phyloP scores from a whole-genome alignment of 2,329 filamentous ascomycete species.

The Fragosphaeria purpurea region DNA sequence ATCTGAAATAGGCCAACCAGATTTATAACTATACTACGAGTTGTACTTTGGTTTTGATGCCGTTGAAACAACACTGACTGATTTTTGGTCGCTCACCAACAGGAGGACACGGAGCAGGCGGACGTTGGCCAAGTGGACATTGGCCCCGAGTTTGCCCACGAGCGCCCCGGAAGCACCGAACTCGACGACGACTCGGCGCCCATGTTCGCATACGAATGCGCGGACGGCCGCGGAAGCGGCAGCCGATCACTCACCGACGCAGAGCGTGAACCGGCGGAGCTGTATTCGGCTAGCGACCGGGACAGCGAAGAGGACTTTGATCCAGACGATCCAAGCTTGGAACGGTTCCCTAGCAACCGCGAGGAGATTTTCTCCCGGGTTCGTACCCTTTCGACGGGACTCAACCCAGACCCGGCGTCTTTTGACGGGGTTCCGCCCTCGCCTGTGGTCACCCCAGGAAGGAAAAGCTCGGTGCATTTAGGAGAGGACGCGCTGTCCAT shows the following conservation, averaged over 20 bases:
- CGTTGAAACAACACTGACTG: background rate
- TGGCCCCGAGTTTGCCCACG: slow-evolving; percentile 12
- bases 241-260: too few species aligned
- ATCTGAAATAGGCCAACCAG: slow-evolving; percentile 9
- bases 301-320: slow-evolving; percentile 24
- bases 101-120: slow-evolving; percentile 3
- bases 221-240: slow-evolving; percentile 18
- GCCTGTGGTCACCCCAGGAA: slow-evolving; percentile 24
- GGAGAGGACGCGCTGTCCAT: slow-evolving; percentile 23
- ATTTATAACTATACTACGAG: too few species aligned
- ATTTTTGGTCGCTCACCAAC: background rate
- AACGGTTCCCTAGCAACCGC: slow-evolving; percentile 36
- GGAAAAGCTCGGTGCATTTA: slow-evolving; percentile 26
- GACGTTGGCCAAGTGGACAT: slow-evolving; percentile 5
- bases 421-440: slow-evolving; percentile 27
- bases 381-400: slow-evolving; percentile 34
- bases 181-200: slow-evolving; percentile 21
- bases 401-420: slow-evolving; percentile 28
- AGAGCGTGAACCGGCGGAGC: slow-evolving; percentile 8
- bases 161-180: slow-evolving; percentile 5
- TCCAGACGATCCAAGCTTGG: slow-evolving; percentile 36
- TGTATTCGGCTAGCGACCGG: background rate
- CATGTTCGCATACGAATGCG: slow-evolving; percentile 37
- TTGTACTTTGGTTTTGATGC: too few species aligned
- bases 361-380: slow-evolving; percentile 35